Evolutionary conservation across 257 asterid species (phyloP).

Genomic region (Knoxia roxburghii): DNA sequence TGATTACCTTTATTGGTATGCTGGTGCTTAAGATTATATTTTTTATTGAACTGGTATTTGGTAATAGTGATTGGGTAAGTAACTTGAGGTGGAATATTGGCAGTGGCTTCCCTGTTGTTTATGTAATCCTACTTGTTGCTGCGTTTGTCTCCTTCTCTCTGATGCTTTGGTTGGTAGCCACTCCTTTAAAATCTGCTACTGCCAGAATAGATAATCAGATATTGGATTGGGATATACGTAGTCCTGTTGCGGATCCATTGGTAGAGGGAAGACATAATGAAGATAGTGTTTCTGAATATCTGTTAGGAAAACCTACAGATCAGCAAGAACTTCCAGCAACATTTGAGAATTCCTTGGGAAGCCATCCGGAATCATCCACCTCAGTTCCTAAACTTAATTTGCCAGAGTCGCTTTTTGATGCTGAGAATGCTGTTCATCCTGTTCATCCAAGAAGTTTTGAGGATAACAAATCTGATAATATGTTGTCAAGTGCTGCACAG

Average conservation of each 20-base stretch:
- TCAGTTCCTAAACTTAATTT: slow-evolving; percentile 38
- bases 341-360: slow-evolving; percentile 34
- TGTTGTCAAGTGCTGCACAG: slow-evolving; percentile 28
- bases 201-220: slow-evolving; percentile 43
- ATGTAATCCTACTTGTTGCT: slow-evolving; percentile 54
- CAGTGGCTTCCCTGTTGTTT: slow-evolving; percentile 52
- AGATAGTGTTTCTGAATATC: slow-evolving; percentile 30
- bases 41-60: slow-evolving; percentile 77
- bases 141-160: slow-evolving; percentile 54
- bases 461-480: slow-evolving; percentile 46
- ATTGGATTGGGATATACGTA: slow-evolving; percentile 39
- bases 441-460: slow-evolving; percentile 36
- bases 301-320: slow-evolving; percentile 30
- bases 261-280: slow-evolving; percentile 31
- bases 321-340: slow-evolving; percentile 32
- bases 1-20: slow-evolving; percentile 59
- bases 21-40: slow-evolving; percentile 67
- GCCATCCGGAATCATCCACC: slow-evolving; percentile 28
- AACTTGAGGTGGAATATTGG: slow-evolving; percentile 72
- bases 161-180: slow-evolving; percentile 82
- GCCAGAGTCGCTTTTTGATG: slow-evolving; percentile 56
- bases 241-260: slow-evolving; percentile 24
- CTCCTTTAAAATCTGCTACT: slow-evolving; percentile 81
- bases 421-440: slow-evolving; percentile 31
- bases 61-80: slow-evolving; percentile 85